Percentiles rank a stretch among this genome's conserved stretches.
phyloP scores from a whole-genome alignment of 371 early-diverging fungal species.

The Rhizopus arrhizus region DNA sequence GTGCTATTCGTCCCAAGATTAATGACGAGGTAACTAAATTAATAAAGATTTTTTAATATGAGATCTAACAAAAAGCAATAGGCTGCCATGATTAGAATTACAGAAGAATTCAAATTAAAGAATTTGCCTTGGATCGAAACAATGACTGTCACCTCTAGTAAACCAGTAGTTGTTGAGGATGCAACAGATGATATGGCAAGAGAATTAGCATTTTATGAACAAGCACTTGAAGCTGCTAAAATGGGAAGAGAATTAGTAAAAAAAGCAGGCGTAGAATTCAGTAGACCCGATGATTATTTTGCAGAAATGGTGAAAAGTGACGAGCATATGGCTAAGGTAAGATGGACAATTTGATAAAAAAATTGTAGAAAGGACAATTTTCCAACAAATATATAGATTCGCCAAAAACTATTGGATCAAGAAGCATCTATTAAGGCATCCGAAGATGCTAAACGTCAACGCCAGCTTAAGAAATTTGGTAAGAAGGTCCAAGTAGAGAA shows the following conservation, averaged over 20 bases:
- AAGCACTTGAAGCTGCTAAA: constrained; percentile 81
- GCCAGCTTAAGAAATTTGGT: constrained; percentile 87
- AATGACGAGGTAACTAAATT: constrained; percentile 30
- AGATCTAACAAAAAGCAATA: constrained; percentile 12
- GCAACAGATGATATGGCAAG: constrained; percentile 85
- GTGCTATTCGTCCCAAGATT: constrained; percentile 40
- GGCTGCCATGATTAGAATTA: constrained; percentile 65
- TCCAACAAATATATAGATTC: constrained; percentile 46
- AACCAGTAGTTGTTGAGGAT: constrained; percentile 64
- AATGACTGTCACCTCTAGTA: constrained; percentile 68
- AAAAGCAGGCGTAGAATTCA: constrained; percentile 72
- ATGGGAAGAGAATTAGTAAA: constrained; percentile 61
- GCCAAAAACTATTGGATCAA: constrained; percentile 85
- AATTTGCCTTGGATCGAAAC: constrained; percentile 83
- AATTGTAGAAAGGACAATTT: not conserved
- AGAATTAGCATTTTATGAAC: constrained; percentile 87
- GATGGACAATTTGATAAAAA: not conserved
- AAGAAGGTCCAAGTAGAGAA: constrained; percentile 95
- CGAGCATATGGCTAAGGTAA: constrained; percentile 80
- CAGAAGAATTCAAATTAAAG: constrained; percentile 68
- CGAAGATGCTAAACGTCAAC: constrained; percentile 78
- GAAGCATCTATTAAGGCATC: constrained; percentile 74
- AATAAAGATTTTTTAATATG: not conserved
- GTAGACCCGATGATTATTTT: constrained; percentile 88
- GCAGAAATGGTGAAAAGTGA: constrained; percentile 96